Base-by-base conservation (phyloP, 306 rosid species). In the Delonix regia region DNA sequence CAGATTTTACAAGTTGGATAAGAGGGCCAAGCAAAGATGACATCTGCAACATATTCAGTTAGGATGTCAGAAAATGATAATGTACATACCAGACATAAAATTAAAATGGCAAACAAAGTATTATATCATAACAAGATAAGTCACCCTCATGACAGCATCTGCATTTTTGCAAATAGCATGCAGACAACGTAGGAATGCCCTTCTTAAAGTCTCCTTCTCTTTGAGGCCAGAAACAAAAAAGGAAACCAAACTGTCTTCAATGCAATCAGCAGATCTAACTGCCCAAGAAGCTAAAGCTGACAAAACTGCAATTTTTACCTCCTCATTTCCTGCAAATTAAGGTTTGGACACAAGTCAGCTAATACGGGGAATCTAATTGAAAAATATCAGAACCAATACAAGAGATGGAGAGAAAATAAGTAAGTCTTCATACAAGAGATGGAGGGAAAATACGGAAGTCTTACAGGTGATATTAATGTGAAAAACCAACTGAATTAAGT, bases 171-270 rank as follows among this genome's bases (percentile, higher is more conserved):
- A 89, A 52, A 95, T 74, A 67, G 84, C 68, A 60, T 64, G 89
- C 16, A 95, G 79, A 85, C 94, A 81, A 34, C 90, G 99, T 74
- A 93, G 90, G 67, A 91, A 91, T 72, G 90, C 90, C 85, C 97
- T 91, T 81, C 99, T 87, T 78, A 95, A 74, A 77, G 88, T 79
- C 86, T 95, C 98, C 87, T 93, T 95, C 88, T 95, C 99, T 88
- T 93, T 95, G 79, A 95, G 90, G 19, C 99, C 99, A 83, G 94
- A 91, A 83, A 84, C 83, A 7, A 95, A 73, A 87, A 91, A 91
- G 57, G 90, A 84, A 72, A 95, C 55, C 65, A 91, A 73, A 80
- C 85, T 86, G 39, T 84, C 84, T 77, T 86, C 83, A 83, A 91
- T 79, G 49, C 77, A 87, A 86, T 87, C 95, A 24, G 92, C 77